Evolutionary conservation across 2,329 filamentous ascomycete genomes (phyloP).

Genomic region (Aspergillus persii): DNA sequence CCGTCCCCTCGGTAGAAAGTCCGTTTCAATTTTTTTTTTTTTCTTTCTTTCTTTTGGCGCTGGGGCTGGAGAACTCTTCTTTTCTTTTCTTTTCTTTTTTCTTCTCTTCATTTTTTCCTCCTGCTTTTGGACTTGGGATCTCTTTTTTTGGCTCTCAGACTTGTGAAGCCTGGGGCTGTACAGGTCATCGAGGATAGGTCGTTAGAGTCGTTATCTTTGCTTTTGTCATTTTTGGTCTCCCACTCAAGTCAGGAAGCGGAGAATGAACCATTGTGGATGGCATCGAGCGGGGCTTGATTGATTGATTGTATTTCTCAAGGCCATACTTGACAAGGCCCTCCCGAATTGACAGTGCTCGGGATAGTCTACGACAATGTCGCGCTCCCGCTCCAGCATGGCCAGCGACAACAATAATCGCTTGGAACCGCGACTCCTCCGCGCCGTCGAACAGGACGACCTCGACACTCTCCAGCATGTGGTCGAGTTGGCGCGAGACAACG

Average conservation of each 20-base stretch:
- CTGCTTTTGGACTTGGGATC: no score
- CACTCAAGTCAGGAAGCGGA: not conserved
- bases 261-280: not conserved
- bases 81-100: not conserved
- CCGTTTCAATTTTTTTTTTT: constrained; percentile 7
- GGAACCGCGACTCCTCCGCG: constrained; percentile 42
- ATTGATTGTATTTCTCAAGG: not conserved
- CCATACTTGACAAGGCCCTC: not conserved
- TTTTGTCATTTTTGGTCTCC: not conserved
- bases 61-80: not conserved
- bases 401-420: constrained; percentile 39
- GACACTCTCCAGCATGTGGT: constrained; percentile 32
- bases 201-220: not conserved
- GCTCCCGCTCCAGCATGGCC: constrained; percentile 32
- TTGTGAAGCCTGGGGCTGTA: not conserved
- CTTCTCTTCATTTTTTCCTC: no score
- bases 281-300: not conserved
- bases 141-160: no score
- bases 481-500: constrained; percentile 31
- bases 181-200: not conserved
- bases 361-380: constrained; percentile 18
- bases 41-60: constrained; percentile 11
- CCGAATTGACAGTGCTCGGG: no score
- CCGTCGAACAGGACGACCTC: constrained; percentile 38
- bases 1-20: not conserved